Evolutionary conservation across 768 basidiomycete genomes (phyloP).

Genomic region (Paxillus ammoniavirescens): DNA sequence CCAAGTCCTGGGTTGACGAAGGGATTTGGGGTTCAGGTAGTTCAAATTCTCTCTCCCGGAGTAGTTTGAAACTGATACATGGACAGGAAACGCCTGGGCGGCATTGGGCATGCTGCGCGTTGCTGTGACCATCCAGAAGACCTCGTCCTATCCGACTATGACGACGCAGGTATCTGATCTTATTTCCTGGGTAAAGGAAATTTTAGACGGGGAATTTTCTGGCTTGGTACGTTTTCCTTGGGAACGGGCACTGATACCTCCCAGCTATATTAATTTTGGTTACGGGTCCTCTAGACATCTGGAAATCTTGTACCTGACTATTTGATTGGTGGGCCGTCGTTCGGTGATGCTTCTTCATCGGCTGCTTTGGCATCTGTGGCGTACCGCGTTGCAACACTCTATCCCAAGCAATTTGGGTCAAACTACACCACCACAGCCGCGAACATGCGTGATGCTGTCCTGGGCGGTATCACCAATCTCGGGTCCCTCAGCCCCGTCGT

Average conservation of each 20-base stretch:
- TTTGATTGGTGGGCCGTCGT: constrained; percentile 27
- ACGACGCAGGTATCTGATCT: constrained; percentile 29
- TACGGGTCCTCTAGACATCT: constrained; percentile 16
- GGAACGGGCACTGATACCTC: no score
- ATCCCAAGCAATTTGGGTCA: constrained; percentile 16
- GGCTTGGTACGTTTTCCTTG: constrained; percentile 25
- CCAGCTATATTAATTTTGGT: not conserved
- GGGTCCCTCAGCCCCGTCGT: constrained; percentile 37
- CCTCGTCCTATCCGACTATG: constrained; percentile 27
- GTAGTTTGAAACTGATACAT: no score
- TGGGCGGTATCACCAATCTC: constrained; percentile 32
- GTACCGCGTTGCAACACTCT: constrained; percentile 26
- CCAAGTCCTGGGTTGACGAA: constrained; percentile 8
- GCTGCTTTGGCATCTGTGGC: constrained; percentile 25
- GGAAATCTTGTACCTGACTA: constrained; percentile 38
- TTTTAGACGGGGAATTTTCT: constrained; percentile 51
- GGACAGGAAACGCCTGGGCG: no score
- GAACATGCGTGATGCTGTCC: constrained; percentile 31
- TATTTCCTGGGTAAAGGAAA: constrained; percentile 35
- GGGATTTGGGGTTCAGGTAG: constrained; percentile 38
- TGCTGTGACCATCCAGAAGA: constrained; percentile 35
- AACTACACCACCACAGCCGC: constrained; percentile 31
- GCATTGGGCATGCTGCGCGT: constrained; percentile 38
- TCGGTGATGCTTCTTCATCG: constrained; percentile 36
- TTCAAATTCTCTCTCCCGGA: not conserved